Conservation (phyloP, 139 green algal species). For the Coelastrella sp. region DNA sequence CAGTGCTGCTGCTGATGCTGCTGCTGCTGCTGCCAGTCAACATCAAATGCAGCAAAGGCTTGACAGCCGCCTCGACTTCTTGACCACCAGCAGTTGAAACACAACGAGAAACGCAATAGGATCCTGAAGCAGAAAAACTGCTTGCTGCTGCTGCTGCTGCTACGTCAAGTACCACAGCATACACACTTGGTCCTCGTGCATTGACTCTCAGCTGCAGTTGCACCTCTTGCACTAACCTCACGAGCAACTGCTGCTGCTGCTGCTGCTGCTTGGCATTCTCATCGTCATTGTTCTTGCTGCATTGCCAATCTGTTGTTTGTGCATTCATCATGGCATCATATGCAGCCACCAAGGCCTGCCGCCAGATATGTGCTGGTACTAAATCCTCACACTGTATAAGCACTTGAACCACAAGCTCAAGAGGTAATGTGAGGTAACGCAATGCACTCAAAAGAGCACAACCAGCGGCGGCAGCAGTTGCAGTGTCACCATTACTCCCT, state of each 20-base stretch:
- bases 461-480: background rate
- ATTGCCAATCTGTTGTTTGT: no score
- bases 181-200: background rate
- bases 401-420: slow-evolving; percentile 17
- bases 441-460: background rate
- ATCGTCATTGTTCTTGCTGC: no score
- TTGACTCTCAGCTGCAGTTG: slow-evolving; percentile 33
- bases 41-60: slow-evolving; percentile 25
- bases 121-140: background rate
- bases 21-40: slow-evolving; percentile 27
- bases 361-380: background rate
- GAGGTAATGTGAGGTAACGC: background rate
- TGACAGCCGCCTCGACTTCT: background rate
- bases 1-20: slow-evolving; percentile 32
- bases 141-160: slow-evolving; percentile 3
- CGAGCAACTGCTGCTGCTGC: slow-evolving; percentile 24
- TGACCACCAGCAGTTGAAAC: no score
- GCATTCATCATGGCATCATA: background rate
- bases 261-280: background rate
- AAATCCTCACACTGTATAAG: background rate
- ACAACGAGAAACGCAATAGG: no score
- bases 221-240: background rate
- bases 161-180: background rate
- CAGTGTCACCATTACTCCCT: background rate
- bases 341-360: background rate